A percentile compares a stretch with the other conserved stretches of the same genome.
Conservation (phyloP, 805 yeast genomes). For the Osmozyma mogii region DNA sequence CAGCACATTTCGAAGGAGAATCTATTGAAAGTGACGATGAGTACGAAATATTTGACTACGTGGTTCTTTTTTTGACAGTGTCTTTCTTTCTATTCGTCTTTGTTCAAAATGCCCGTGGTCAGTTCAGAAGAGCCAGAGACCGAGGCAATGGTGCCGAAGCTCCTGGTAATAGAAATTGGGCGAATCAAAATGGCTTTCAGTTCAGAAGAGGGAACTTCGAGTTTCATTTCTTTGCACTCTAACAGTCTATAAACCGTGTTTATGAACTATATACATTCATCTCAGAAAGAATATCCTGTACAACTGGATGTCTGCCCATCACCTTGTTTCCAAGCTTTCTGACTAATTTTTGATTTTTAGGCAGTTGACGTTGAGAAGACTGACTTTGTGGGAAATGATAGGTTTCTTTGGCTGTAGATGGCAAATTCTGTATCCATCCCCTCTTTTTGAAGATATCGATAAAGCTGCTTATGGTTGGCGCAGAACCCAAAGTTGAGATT, state of each 20-base stretch:
- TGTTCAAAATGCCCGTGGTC: constrained; percentile 19
- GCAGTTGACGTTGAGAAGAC: no score
- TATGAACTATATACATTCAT: constrained; percentile 8
- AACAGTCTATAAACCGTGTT: not conserved
- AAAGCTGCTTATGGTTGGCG: constrained; percentile 49
- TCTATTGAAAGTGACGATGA: constrained; percentile 13
- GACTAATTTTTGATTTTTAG: not conserved
- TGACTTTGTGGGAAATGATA: constrained; percentile 21
- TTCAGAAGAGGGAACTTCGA: constrained; percentile 23
- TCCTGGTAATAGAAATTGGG: constrained; percentile 5
- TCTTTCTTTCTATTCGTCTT: constrained; percentile 22
- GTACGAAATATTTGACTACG: constrained; percentile 28
- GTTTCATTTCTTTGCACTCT: constrained; percentile 31
- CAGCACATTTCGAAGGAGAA: constrained; percentile 29
- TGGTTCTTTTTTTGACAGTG: constrained; percentile 22
- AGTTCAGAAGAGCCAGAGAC: constrained; percentile 17
- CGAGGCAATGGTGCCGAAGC: constrained; percentile 7
- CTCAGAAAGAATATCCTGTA: constrained; percentile 25
- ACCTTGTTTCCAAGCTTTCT: constrained; percentile 7
- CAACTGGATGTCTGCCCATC: constrained; percentile 15
- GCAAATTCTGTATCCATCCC: constrained; percentile 60
- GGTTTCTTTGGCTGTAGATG: constrained; percentile 30
- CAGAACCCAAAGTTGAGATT: constrained; percentile 45
- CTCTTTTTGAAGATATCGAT: constrained; percentile 47
- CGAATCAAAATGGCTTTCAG: constrained; percentile 14